Evolutionary conservation across 345 rosid genomes (phyloP).

Genomic region (Arabidopsis arenosa): DNA sequence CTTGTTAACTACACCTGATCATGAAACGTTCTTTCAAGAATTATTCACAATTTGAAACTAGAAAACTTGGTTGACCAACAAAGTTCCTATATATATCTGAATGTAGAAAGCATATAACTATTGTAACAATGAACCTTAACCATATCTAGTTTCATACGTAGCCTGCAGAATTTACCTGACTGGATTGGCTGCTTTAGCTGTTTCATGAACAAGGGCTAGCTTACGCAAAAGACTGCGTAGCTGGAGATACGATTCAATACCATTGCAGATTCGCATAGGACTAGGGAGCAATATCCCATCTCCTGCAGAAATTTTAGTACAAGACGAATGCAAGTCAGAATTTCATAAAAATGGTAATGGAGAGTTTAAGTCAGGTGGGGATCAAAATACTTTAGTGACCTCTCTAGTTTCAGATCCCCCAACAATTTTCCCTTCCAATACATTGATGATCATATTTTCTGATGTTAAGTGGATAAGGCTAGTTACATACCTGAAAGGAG

Average conservation of each 20-base stretch:
- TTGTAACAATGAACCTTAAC: background rate
- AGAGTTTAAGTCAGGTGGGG: background rate
- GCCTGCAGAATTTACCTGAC: background rate
- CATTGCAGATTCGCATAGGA: conserved; percentile 81
- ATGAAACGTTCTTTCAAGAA: conserved; percentile 1
- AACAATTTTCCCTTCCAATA: background rate
- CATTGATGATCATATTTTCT: conserved; percentile 64
- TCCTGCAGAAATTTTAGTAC: conserved; percentile 53
- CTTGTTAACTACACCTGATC: background rate
- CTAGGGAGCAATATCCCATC: no score
- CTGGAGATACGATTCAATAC: conserved; percentile 82
- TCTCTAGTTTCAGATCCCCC: conserved; percentile 59
- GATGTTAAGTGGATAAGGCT: conserved; percentile 83
- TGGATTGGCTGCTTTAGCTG: conserved; percentile 62
- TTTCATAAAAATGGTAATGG: background rate
- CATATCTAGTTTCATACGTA: background rate
- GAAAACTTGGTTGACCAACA: background rate
- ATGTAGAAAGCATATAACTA: background rate
- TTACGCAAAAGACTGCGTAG: conserved; percentile 53
- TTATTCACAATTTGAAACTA: background rate
- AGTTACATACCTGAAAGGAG: conserved; percentile 69
- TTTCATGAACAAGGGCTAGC: conserved; percentile 51
- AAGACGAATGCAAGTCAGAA: background rate
- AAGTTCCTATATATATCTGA: background rate
- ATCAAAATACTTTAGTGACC: conserved; percentile 52